These are phyloP conservation scores for Thelonectria olida DNA, from an alignment of 2,329 filamentous ascomycete genomes.

Conservation along the genomic window DNA sequence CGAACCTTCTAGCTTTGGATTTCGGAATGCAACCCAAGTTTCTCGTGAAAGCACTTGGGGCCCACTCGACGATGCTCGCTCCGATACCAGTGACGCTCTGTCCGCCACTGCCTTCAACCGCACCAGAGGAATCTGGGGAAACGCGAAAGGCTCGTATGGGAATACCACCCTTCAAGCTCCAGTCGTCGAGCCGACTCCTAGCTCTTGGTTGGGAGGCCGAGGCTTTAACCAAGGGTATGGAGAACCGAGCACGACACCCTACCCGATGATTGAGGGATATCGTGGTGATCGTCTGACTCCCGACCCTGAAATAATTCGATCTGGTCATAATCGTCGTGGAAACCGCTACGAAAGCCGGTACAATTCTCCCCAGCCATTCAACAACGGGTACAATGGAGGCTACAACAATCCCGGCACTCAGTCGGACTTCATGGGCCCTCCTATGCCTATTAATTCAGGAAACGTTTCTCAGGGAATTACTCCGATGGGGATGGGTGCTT, in stretches of 20 bases:
- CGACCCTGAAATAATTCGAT: conserved; percentile 59
- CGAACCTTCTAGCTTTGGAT: conserved; percentile 33
- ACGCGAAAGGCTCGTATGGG: conserved; percentile 53
- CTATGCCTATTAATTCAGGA: conserved; percentile 47
- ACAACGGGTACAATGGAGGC: conserved; percentile 47
- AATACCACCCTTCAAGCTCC: conserved; percentile 47
- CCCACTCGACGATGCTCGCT: conserved; percentile 62
- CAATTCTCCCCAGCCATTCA: conserved; percentile 45
- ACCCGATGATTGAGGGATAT: conserved; percentile 50
- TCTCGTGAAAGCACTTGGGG: conserved; percentile 61
- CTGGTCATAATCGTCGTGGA: conserved; percentile 53
- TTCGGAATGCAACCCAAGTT: conserved; percentile 30
- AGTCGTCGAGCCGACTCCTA: conserved; percentile 47
- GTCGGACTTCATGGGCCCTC: conserved; percentile 48
- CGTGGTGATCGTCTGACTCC: conserved; percentile 57
- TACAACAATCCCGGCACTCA: conserved; percentile 46
- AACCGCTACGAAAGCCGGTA: conserved; percentile 59
- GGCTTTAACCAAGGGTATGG: conserved; percentile 49
- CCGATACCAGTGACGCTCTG: conserved; percentile 65
- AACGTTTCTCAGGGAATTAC: conserved; percentile 47
- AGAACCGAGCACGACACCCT: conserved; percentile 49
- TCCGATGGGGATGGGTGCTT: conserved; percentile 54
- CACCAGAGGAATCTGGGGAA: conserved; percentile 65
- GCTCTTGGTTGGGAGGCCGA: conserved; percentile 57
- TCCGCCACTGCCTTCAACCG: conserved; percentile 62